These are phyloP conservation scores for Aspergillus versicolor DNA, from an alignment of 2,329 filamentous ascomycete genomes.

Conservation along the genomic window DNA sequence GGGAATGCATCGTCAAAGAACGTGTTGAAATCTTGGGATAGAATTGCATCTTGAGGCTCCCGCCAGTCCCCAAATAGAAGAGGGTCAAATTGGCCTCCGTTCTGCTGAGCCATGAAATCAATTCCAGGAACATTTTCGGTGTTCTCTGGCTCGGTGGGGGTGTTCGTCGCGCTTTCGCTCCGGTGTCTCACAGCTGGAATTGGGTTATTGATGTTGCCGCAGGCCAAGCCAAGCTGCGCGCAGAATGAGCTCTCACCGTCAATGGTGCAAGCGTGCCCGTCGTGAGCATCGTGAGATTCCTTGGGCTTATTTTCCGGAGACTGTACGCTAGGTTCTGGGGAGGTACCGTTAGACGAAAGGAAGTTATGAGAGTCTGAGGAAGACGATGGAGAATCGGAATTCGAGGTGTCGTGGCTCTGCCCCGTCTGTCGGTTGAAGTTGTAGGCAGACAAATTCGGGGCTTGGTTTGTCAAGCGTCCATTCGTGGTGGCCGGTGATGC, in stretches of 20 bases:
- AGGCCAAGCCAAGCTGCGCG: conserved; percentile 45
- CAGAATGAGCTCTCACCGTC: conserved; percentile 48
- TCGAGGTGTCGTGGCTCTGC: conserved; percentile 34
- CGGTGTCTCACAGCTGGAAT: conserved; percentile 39
- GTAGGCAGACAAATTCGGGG: conserved; percentile 18
- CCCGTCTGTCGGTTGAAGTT: conserved; percentile 23
- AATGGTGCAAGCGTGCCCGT: conserved; percentile 31
- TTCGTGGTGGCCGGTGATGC: conserved; percentile 13
- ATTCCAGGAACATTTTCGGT: conserved; percentile 27
- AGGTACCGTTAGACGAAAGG: conserved; percentile 51
- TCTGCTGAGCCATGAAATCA: conserved; percentile 76
- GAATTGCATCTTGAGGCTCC: conserved; percentile 79
- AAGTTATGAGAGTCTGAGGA: conserved; percentile 48
- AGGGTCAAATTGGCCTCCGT: conserved; percentile 84
- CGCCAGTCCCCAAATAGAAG: conserved; percentile 90
- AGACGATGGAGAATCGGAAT: conserved; percentile 48
- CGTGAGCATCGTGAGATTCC: conserved; percentile 27
- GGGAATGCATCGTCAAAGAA: conserved; percentile 78
- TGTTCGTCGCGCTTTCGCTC: conserved; percentile 31
- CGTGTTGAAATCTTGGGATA: conserved; percentile 70
- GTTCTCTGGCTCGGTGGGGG: conserved; percentile 20
- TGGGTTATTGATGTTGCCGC: conserved; percentile 46
- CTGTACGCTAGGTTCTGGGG: conserved; percentile 46
- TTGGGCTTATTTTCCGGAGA: conserved; percentile 42
- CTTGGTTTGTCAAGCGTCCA: conserved; percentile 7